Evolutionary conservation across 306 rosid genomes (phyloP).

Genomic region (Chamaecrista fasciculata): DNA sequence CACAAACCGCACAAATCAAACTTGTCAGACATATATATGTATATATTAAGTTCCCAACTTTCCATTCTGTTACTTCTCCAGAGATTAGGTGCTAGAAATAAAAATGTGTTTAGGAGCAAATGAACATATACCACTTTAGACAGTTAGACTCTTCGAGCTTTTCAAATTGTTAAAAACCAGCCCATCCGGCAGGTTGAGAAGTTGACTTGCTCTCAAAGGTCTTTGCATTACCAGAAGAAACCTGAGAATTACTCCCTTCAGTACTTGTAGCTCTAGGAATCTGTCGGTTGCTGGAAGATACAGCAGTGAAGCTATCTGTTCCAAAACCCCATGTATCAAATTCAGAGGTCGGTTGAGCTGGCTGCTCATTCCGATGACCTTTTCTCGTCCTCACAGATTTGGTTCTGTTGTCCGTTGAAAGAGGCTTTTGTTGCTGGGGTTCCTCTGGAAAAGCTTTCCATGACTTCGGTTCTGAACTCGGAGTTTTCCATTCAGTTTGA

Average conservation of each 20-base stretch:
- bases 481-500: constrained; percentile 49
- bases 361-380: constrained; percentile 52
- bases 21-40: constrained; percentile 20
- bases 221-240: constrained; percentile 43
- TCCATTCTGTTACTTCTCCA: constrained; percentile 32
- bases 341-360: constrained; percentile 40
- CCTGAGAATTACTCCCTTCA: constrained; percentile 53
- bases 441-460: constrained; percentile 87
- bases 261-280: constrained; percentile 37
- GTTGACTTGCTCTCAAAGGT: constrained; percentile 49
- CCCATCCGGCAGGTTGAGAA: constrained; percentile 97
- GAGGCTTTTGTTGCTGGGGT: constrained; percentile 44
- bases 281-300: constrained; percentile 49
- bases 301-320: constrained; percentile 62
- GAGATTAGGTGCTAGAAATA: constrained; percentile 16
- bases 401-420: constrained; percentile 38
- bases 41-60: constrained; percentile 23
- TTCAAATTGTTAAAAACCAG: constrained; percentile 64
- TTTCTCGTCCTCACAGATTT: constrained; percentile 78
- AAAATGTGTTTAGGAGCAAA: constrained; percentile 13
- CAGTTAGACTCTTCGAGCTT: constrained; percentile 20
- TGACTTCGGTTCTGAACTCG: constrained; percentile 54
- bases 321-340: constrained; percentile 86
- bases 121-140: constrained; percentile 28
- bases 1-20: constrained; percentile 40